Evolutionary conservation across 1,284 basidiomycete species (phyloP), one percentile per base, ranked within the genome.

Genomic region (Macrocybe sp.): DNA sequence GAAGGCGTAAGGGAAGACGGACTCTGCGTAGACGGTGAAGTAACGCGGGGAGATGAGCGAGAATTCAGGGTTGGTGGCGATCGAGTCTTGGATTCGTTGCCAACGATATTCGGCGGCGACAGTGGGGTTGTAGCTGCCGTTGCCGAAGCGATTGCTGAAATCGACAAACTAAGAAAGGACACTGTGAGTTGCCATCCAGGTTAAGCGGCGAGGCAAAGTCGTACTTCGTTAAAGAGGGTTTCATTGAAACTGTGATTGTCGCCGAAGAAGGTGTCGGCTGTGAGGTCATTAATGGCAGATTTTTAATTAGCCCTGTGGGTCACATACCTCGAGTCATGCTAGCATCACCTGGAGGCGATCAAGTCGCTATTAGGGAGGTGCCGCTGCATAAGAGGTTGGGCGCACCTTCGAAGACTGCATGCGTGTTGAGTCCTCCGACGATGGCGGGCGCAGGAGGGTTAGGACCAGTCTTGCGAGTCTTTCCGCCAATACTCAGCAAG

Each of bases 181-280:
- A 47, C 28, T 4, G 22, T 22, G 22, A 22, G 14, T 16, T 47
- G n/a, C 7, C 12, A 14, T 6, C 4, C 22, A 7, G n/a, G 10
- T 11, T 30, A 31, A 42, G 11, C 28, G 12, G 29, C 3, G 11
- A 10, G 2, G 11, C 6, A n/a, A 29, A 37, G 32, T 36, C 39
- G 31, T 14, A 50, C 48, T 35, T 50, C 39, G n/a, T 47, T 34
- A 33, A 50, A 50, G 2, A 50, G 48, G 3, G 48, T 50, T 38
- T 50, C 48, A 38, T 50, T 50, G 34, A 50, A 50, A 16, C 48
- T 46, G 38, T 47, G 45, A 38, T 50, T 50, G 28, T 50, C 45
- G 7, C 48, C 48, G 11, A 50, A 50, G 30, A 42, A 50, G 11
- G 44, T 39, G 29, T 50, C 48, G 7, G 14, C 44, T 49, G 11